A percentile compares a stretch with the other conserved stretches of the same genome.
Evolutionary conservation across 805 yeast genomes (phyloP).

Genomic region (Nakazawaea holstii): DNA sequence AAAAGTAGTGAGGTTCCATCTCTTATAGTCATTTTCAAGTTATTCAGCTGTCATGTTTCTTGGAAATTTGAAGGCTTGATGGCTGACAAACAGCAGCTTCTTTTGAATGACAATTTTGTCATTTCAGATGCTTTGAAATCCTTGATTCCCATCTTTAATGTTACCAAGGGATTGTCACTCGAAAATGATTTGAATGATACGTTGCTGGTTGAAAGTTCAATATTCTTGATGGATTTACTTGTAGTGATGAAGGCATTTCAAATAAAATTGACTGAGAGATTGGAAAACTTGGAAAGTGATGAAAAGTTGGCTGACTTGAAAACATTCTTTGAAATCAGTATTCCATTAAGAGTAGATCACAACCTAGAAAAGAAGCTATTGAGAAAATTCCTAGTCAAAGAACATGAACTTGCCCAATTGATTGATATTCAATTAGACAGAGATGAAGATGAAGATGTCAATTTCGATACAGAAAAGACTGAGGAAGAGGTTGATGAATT

Average conservation of each 20-base stretch:
- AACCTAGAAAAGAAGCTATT: conserved; percentile 28
- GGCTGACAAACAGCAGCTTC: background rate
- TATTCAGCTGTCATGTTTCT: conserved; percentile 9
- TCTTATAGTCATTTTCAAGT: conserved; percentile 5
- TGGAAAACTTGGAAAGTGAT: conserved; percentile 13
- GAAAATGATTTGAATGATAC: background rate
- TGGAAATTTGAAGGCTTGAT: conserved; percentile 19
- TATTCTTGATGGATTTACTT: conserved; percentile 24
- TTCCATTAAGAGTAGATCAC: conserved; percentile 23
- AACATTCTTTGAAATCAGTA: conserved; percentile 25
- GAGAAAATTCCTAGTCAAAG: conserved; percentile 43
- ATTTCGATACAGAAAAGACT: conserved; percentile 11
- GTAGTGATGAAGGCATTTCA: conserved; percentile 30
- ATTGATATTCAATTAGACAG: conserved; percentile 40
- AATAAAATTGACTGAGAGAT: conserved; percentile 21
- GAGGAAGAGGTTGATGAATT: conserved; percentile 11
- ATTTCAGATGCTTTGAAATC: background rate
- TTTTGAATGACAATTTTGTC: conserved; percentile 1
- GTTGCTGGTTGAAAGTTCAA: conserved; percentile 5
- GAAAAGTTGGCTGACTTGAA: conserved; percentile 29
- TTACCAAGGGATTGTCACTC: background rate
- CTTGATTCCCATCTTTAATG: background rate
- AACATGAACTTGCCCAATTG: conserved; percentile 35
- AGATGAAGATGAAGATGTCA: conserved; percentile 41
- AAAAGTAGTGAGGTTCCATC: background rate